Evolutionary conservation across 2,329 filamentous ascomycete species (phyloP), one percentile per base, ranked within the genome.

Genomic region (Paraphaeosphaeria minitans): DNA sequence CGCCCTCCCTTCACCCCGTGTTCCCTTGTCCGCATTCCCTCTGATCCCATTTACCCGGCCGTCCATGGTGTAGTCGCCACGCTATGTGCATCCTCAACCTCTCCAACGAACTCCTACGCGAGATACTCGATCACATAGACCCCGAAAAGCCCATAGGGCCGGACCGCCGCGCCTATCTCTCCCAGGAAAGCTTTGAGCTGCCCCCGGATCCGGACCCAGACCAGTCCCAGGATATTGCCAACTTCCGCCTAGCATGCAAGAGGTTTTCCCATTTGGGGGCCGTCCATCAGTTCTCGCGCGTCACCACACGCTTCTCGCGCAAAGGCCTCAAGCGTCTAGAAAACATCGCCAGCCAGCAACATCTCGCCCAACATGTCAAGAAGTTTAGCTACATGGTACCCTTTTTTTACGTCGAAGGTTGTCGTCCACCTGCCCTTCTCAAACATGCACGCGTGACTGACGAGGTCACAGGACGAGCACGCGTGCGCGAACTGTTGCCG

Each of bases 311-410:
- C 50, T 84, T 85, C 70, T 81, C 81, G 29, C 69, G 74, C 45
- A 77, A 77, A 56, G 83, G 83, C 31, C 80, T 86, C 53, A 69
- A 77, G 51, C 78, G 79, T 37, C 70, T 86, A 48, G 79, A 83
- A 55, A 76, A 77, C 41, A 80, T 86, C 58, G 79, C 83, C 33
- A 74, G 75, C 50, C 79, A 81, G 62, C 75, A 77, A 19, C 80
- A 83, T 69, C 76, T 87, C 21, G 81, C 83, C 16, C 72, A 76
- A 54, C 79, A 84, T 68, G 84, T 86, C 59, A 84, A 83, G 68
- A 85, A 85, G 66, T 85, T 87, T 71, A 85, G 83, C 62, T 87
- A 87, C 70, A 80, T 86, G 73, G 82, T 87, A 56, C 84, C 84
- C 4, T 84, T 83, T 66, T 85, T 86, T 69, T 86, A 85, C 71